Evolutionary conservation across 2,329 filamentous ascomycete species (phyloP).

Genomic region (Diaporthe sp.): DNA sequence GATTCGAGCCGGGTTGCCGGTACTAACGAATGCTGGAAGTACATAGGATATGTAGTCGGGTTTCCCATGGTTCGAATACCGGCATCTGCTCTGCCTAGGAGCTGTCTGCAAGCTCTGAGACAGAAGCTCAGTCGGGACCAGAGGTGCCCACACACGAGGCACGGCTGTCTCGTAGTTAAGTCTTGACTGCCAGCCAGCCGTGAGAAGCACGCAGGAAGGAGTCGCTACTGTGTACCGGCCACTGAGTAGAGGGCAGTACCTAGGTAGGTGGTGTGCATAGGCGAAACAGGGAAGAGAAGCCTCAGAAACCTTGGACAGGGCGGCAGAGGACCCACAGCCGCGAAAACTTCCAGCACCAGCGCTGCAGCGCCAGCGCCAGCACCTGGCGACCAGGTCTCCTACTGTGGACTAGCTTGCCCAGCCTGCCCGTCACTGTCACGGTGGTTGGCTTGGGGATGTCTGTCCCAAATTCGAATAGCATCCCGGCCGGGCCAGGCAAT

Average conservation of each 20-base stretch:
- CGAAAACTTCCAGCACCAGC: constrained; percentile 17
- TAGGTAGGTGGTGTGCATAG: not conserved
- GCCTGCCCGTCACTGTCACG: not conserved
- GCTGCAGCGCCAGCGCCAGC: not conserved
- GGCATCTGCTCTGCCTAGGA: not conserved
- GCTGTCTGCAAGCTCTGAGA: not conserved
- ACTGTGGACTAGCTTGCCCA: constrained; percentile 7
- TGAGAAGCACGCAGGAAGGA: not conserved
- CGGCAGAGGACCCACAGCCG: constrained; percentile 6
- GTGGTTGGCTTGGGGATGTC: constrained; percentile 10
- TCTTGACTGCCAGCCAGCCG: not conserved
- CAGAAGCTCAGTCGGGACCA: not conserved
- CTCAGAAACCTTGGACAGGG: constrained; percentile 12
- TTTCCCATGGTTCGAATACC: not conserved
- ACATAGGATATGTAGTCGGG: not conserved
- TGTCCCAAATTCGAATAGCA: constrained; percentile 6
- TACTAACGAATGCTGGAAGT: not conserved
- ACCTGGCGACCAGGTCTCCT: not conserved
- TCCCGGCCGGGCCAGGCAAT: constrained; percentile 1
- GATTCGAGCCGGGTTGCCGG: not conserved
- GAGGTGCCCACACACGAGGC: not conserved
- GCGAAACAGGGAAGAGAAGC: constrained; percentile 19
- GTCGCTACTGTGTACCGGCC: not conserved
- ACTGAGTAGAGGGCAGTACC: not conserved
- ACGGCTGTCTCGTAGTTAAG: not conserved